Evolutionary conservation across 495 filamentous ascomycete genomes (phyloP), one percentile per base, ranked within the genome.

Genomic region (Lepidopterella palustris): DNA sequence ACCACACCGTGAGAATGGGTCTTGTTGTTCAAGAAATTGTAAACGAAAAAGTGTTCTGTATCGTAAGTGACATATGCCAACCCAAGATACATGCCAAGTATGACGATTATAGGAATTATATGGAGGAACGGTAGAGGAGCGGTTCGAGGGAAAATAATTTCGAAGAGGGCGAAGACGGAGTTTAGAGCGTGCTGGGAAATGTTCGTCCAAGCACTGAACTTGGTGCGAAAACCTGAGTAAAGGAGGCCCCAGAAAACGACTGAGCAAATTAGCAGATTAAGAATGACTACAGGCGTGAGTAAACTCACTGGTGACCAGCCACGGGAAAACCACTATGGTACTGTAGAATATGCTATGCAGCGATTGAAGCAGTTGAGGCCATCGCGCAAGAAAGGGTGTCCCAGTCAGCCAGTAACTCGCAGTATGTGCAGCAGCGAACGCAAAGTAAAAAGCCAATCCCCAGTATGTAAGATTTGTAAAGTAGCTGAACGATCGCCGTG

Each of bases 381-480:
- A 87, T 2, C 73, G 71, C 60, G 83, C 74, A 35, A 88, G 78
- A 4, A 87, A 76, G 2, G 86, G 71, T 5, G 72, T 71, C 45
- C 78, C 77, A 24, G 75, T 72, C 8, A 61, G 26, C 21, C 80
- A 80, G 73, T 90, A 92, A 49, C 73, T 75, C 51, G 83, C 74
- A 0, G 86, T 88, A 74, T 95, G 89, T 21, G 82, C 48, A 3
- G 82, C 74, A 0, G 82, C 73, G 57, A 84, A 72, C 18, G 82
- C 74, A 70, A 85, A 85, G 76, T 93, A 95, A 75, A 92, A 92
- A 20, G 78, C 84, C 21, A 91, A 65, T 0, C 87, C 87, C 87
- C 88, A 92, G 76, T 87, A 92, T 4, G 84, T 87, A 51, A 88
- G 71, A 68, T 80, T 79, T 42, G 89, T 95, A 77, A 95, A 95